Percentiles rank a stretch among this genome's conserved stretches.
Conservation (phyloP, 2,329 filamentous ascomycete species). For the Tolypocladium nubicola region DNA sequence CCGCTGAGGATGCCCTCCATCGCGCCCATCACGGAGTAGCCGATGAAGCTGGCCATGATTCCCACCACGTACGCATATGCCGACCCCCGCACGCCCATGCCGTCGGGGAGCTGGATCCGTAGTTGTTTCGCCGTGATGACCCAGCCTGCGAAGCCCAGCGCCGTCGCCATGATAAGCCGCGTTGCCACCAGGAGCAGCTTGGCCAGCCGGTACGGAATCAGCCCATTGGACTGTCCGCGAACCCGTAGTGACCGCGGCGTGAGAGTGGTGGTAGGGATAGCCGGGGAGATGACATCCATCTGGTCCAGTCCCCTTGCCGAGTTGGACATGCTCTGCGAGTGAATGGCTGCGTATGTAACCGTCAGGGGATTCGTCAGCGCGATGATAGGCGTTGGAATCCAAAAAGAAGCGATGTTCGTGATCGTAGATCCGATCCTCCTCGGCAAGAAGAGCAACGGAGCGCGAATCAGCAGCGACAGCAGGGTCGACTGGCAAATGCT, state of each 20-base stretch:
- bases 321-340: constrained; percentile 69
- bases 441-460: constrained; percentile 78
- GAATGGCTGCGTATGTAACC: constrained; percentile 86
- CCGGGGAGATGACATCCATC: constrained; percentile 68
- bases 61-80: constrained; percentile 93
- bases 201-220: constrained; percentile 82
- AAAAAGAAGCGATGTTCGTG: constrained; percentile 63
- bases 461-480: constrained; percentile 66
- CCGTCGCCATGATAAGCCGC: constrained; percentile 81
- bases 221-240: constrained; percentile 34
- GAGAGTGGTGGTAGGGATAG: constrained; percentile 62
- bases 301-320: constrained; percentile 73
- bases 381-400: constrained; percentile 77
- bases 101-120: constrained; percentile 44
- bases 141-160: constrained; percentile 92
- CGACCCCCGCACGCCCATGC: constrained; percentile 57
- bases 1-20: constrained; percentile 84
- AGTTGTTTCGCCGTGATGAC: constrained; percentile 81
- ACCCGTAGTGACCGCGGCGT: constrained; percentile 42
- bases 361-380: constrained; percentile 85
- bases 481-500: constrained; percentile 85
- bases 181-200: constrained; percentile 88
- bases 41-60: constrained; percentile 84
- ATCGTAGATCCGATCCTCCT: constrained; percentile 54
- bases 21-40: constrained; percentile 83